phyloP scores from a whole-genome alignment of 2,329 filamentous ascomycete genomes.

The Neofusicoccum laricinum region DNA sequence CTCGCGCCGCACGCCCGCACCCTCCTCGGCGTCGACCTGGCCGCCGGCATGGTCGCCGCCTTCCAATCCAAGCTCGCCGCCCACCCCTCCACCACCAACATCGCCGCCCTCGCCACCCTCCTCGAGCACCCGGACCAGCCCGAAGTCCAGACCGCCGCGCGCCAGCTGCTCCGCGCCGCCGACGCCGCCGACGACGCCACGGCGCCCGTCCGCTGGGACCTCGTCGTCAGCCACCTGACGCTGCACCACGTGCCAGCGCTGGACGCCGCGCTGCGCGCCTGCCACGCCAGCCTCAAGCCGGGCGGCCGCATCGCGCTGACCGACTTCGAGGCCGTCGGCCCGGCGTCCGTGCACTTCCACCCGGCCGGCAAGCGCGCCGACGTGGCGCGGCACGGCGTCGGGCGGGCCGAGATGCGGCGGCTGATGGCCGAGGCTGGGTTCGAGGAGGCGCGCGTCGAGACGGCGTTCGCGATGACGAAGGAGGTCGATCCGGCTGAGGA shows the following conservation, averaged over 20 bases:
- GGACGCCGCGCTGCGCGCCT: slow-evolving; percentile 41
- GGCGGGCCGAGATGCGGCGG: slow-evolving; percentile 38
- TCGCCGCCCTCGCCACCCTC: slow-evolving; percentile 46
- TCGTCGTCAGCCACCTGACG: slow-evolving; percentile 53
- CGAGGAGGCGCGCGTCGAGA: slow-evolving; percentile 45
- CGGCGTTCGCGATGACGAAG: slow-evolving; percentile 52
- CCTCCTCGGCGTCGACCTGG: slow-evolving; percentile 54
- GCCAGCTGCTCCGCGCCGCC: slow-evolving; percentile 34
- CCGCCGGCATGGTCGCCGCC: slow-evolving; percentile 54
- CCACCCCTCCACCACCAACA: slow-evolving; percentile 34
- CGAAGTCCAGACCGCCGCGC: slow-evolving; percentile 14
- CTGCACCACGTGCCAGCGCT: slow-evolving; percentile 56
- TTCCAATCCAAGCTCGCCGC: slow-evolving; percentile 44
- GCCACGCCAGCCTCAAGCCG: slow-evolving; percentile 46
- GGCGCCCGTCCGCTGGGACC: slow-evolving; percentile 41
- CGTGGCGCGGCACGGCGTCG: slow-evolving; percentile 55
- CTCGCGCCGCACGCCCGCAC: slow-evolving; percentile 48
- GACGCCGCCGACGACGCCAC: slow-evolving; percentile 8
- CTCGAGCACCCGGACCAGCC: slow-evolving; percentile 44
- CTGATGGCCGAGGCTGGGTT: slow-evolving; percentile 50
- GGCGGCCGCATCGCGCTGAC: slow-evolving; percentile 54
- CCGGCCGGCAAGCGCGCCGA: slow-evolving; percentile 51
- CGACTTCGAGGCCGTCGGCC: slow-evolving; percentile 58
- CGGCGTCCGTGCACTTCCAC: slow-evolving; percentile 52
- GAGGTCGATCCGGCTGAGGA: slow-evolving; percentile 39